Percentiles rank a stretch among this genome's conserved stretches.
These are phyloP conservation scores for Solanum etuberosum DNA, from an alignment of 257 asterid species.

Conservation along the genomic window DNA sequence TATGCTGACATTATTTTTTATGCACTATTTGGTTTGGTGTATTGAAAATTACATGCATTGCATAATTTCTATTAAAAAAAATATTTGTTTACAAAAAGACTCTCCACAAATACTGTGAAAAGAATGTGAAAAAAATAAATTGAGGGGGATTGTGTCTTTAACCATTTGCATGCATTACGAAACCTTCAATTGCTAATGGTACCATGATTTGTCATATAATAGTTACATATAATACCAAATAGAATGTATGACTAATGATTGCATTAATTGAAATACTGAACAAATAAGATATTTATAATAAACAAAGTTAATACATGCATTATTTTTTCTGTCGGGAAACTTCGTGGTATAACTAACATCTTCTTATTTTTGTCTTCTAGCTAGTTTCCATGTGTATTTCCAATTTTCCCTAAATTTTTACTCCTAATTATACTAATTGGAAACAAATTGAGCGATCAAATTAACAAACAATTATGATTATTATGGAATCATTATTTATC, in stretches of 20 bases:
- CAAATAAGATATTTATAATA: no score
- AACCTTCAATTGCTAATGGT: neutral
- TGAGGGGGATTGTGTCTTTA: no score
- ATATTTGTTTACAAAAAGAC: no score
- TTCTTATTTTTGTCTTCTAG: neutral
- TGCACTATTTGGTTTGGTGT: no score
- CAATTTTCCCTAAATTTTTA: neutral
- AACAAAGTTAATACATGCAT: fast-evolving
- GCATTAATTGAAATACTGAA: no score
- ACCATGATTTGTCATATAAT: neutral
- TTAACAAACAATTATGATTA: neutral
- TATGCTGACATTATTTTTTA: no score
- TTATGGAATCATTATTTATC: neutral
- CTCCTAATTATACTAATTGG: neutral
- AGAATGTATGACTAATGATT: no score
- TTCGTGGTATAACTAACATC: no score
- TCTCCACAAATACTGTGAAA: neutral
- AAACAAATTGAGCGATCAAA: neutral
- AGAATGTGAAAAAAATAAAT: no score
- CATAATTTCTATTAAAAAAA: no score
- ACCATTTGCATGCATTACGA: neutral
- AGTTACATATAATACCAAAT: neutral
- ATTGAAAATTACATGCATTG: no score
- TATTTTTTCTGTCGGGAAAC: neutral
- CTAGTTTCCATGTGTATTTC: neutral